Base-by-base conservation (phyloP, 192 early-diverging fungal species). In the Rhizophagus clarus region DNA sequence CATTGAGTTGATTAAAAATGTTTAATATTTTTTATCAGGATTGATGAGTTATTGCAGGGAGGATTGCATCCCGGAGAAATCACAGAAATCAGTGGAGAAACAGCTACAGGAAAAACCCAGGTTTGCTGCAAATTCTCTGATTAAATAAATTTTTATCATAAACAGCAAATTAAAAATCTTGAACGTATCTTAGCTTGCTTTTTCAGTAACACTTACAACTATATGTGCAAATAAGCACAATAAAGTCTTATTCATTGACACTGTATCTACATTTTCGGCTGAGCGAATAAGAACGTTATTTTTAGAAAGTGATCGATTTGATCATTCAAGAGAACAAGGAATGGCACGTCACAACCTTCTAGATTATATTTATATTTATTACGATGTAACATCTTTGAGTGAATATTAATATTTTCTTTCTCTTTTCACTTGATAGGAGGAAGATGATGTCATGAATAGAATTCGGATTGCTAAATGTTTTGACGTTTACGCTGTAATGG, bases 161-260 rank as follows among this genome's bases (percentile, higher is more conserved):
- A 45, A 45, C 12, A 45, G 42, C 42, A 56, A 56, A 56, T 56
- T 22, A 56, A 56, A 22, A 17, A 22, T 15, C 51, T 56, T 56
- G 51, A 56, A 5, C 51, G 14, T 11, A 12, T 66, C 12, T 4
- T 37, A 70, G 68, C 37, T 70, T 34, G 31, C 32, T 24, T 70
- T 42, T 29, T 34, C 37, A 3, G 11, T 40, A 22, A n/a, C 32
- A n/a, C 28, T 77, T 10, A 37, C 71, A 37, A 42, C 28, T 7
- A 22, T 72, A 17, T 49, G 37, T 78, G 24, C 72, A 22, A 45
- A 24, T 29, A 42, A 34, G 42, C 3, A 45, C 15, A 70, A 70
- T n/a, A 70, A 31, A n/a, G 78, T 77, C 28, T 34, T 79, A 11
- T 69, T 40, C 45, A 79, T 79, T 73, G 78, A 79, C n/a, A 79